Evolutionary conservation across 2,329 filamentous ascomycete species (phyloP).

Genomic region (Cordyceps cateniannulata): DNA sequence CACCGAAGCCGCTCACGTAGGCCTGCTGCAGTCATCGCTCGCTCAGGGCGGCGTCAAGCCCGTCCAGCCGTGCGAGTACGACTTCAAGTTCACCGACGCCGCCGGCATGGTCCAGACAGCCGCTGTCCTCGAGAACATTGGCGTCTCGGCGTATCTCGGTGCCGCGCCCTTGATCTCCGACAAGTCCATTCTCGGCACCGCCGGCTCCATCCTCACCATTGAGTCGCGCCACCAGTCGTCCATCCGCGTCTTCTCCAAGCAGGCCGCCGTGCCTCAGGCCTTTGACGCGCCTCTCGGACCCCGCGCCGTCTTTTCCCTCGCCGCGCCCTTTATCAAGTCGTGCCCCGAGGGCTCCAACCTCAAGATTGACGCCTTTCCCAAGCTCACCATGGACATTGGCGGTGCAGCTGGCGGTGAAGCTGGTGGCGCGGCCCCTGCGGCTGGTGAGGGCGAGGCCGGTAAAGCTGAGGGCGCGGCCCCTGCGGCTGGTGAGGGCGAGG

Average conservation of each 20-base stretch:
- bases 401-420: neutral
- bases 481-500: too few relatives aligned
- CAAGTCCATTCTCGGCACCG: constrained; percentile 51
- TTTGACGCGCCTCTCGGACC: constrained; percentile 54
- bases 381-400: constrained; percentile 28
- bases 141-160: constrained; percentile 58
- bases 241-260: constrained; percentile 42
- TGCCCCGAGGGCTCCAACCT: constrained; percentile 51
- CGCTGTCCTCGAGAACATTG: constrained; percentile 58
- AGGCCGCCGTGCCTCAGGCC: constrained; percentile 50
- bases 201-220: constrained; percentile 56
- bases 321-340: constrained; percentile 51
- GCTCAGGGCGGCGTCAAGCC: constrained; percentile 35
- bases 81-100: constrained; percentile 50
- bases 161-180: constrained; percentile 53
- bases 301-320: constrained; percentile 58
- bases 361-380: constrained; percentile 55
- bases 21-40: constrained; percentile 35
- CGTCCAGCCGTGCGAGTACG: constrained; percentile 49
- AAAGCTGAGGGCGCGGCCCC: too few relatives aligned
- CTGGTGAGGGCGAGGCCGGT: neutral
- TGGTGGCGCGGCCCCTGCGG: too few relatives aligned
- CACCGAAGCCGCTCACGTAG: constrained; percentile 52
- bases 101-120: constrained; percentile 49
- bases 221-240: constrained; percentile 59